phyloP scores from a whole-genome alignment of 169 alveolate species.

The Theileria luwenshuni region DNA sequence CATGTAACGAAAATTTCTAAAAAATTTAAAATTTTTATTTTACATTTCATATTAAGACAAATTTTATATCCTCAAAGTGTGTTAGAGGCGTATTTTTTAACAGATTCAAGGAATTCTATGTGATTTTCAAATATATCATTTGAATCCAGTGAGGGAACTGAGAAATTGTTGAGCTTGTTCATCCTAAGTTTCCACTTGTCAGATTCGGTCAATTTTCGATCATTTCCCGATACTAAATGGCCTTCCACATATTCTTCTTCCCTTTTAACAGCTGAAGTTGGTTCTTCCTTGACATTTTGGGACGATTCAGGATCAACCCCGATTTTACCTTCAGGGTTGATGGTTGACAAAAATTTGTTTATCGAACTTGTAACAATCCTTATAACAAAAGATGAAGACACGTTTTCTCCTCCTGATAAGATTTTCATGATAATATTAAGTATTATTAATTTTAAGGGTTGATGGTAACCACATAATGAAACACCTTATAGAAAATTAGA shows the following conservation, averaged over 20 bases:
- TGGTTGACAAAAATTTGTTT: constrained; percentile 3
- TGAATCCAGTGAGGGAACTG: not conserved
- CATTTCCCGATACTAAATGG: not conserved
- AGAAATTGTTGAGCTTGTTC: constrained; percentile 30
- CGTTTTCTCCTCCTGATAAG: constrained; percentile 57
- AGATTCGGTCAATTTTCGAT: constrained; percentile 10
- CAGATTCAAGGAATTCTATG: constrained; percentile 48
- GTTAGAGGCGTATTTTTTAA: constrained; percentile 31
- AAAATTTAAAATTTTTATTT: too few species aligned
- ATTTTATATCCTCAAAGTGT: too few species aligned
- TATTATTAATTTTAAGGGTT: not conserved
- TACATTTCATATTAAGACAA: too few species aligned
- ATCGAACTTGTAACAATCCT: constrained; percentile 23
- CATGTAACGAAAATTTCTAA: too few species aligned
- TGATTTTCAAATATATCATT: constrained; percentile 12
- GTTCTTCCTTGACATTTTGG: not conserved
- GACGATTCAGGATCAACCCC: not conserved
- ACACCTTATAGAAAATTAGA: not conserved
- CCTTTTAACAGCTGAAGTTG: not conserved
- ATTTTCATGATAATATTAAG: constrained; percentile 36
- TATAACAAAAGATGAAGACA: constrained; percentile 33
- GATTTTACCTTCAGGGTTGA: not conserved
- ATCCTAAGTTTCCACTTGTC: constrained; percentile 45
- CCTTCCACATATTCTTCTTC: not conserved
- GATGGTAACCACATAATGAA: not conserved